phyloP scores from a whole-genome alignment of 1,139 yeast genomes.

The Suhomyces wounanorum region DNA sequence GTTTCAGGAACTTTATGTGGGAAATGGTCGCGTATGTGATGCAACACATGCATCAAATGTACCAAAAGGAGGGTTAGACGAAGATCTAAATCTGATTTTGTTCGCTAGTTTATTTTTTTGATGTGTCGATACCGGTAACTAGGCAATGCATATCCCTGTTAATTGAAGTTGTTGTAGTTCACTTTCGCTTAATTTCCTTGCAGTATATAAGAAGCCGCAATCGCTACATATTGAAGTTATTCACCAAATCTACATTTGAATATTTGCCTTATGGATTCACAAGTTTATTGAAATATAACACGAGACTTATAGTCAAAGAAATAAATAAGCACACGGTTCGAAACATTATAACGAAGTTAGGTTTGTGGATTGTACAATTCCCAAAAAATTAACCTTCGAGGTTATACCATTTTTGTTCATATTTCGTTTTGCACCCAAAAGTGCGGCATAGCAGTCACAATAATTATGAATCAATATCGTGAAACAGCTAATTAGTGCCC shows the following conservation, averaged over 20 bases:
- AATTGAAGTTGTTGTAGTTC: not conserved
- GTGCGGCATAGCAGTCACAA: not conserved
- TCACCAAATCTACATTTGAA: not conserved
- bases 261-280: not conserved
- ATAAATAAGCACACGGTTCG: conserved; percentile 2
- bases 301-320: conserved; percentile 6
- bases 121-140: not conserved
- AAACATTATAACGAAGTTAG: not conserved
- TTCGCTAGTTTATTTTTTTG: conserved; percentile 4
- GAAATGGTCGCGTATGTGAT: conserved; percentile 1
- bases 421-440: conserved; percentile 3
- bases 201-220: not conserved
- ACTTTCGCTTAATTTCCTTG: not conserved
- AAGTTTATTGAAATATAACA: conserved; percentile 2
- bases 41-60: not conserved
- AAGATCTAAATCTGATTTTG: conserved; percentile 1
- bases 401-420: not conserved
- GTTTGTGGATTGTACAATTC: not conserved
- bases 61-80: conserved; percentile 5
- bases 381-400: not conserved
- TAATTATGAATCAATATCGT: conserved; percentile 1
- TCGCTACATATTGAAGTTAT: not conserved
- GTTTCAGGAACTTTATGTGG: conserved; percentile 2
- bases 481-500: not conserved
- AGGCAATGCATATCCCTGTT: not conserved